A percentile compares a stretch with the other conserved stretches of the same genome.
These are phyloP conservation scores for Globisporangium megalacanthum DNA, from an alignment of 352 stramenopile species.

Conservation along the genomic window DNA sequence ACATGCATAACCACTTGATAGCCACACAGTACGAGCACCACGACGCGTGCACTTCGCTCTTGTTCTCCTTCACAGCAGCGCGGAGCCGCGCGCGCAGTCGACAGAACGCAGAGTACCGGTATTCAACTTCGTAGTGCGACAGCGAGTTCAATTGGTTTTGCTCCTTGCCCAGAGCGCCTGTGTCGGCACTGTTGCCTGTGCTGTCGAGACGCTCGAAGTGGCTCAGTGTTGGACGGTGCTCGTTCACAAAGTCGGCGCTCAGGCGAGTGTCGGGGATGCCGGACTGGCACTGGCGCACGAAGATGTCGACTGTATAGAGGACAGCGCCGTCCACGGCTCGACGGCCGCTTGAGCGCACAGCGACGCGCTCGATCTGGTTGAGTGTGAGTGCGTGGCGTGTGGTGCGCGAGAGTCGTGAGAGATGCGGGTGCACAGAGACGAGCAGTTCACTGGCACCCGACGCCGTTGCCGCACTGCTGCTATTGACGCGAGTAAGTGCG, in stretches of 20 bases:
- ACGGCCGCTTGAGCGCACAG: constrained; percentile 26
- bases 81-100: constrained; percentile 33
- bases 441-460: constrained; percentile 4
- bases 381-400: constrained; percentile 44
- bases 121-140: constrained; percentile 31
- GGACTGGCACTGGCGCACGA: constrained; percentile 32
- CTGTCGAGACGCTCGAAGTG: not conserved
- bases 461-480: not conserved
- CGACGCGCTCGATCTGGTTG: constrained; percentile 55
- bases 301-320: constrained; percentile 51
- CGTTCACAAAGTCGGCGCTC: constrained; percentile 12
- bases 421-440: not conserved
- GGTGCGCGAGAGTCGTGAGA: constrained; percentile 27
- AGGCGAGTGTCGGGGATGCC: constrained; percentile 28
- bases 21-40: constrained; percentile 56
- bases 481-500: too few relatives aligned
- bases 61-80: constrained; percentile 15
- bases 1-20: constrained; percentile 33
- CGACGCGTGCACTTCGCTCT: constrained; percentile 31
- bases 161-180: not conserved
- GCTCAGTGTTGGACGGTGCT: not conserved
- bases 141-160: not conserved
- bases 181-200: not conserved
- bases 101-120: constrained; percentile 53
- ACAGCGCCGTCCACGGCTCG: constrained; percentile 32